Percentiles rank a stretch among this genome's conserved stretches.
Evolutionary conservation across 306 rosid species (phyloP).

Genomic region (Vigna unguiculata): DNA sequence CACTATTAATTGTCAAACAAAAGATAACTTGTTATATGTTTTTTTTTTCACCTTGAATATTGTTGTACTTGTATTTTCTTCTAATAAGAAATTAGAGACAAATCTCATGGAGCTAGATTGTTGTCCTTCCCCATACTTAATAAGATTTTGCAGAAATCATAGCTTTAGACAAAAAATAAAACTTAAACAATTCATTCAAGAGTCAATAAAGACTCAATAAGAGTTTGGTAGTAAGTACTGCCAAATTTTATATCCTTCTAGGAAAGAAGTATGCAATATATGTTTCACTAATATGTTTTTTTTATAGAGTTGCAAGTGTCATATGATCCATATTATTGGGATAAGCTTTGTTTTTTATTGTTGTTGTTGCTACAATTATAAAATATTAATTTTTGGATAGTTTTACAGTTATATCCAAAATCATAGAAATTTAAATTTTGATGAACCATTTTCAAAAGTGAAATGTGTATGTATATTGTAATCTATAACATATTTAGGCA

Average conservation of each 20-base stretch:
- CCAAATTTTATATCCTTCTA: constrained; percentile 68
- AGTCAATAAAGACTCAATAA: too few species aligned
- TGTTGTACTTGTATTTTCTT: constrained; percentile 36
- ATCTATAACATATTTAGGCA: constrained; percentile 10
- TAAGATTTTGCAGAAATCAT: constrained; percentile 49
- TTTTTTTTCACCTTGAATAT: constrained; percentile 52
- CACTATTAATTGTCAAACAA: constrained; percentile 15
- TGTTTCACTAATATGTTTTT: background rate
- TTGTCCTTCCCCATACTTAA: constrained; percentile 51
- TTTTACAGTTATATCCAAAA: background rate
- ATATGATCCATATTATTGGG: background rate
- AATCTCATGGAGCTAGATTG: constrained; percentile 52
- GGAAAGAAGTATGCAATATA: constrained; percentile 75
- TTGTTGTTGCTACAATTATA: background rate
- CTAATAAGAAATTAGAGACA: constrained; percentile 51
- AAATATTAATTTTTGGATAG: background rate
- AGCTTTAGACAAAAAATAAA: constrained; percentile 18
- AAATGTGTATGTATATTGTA: constrained; percentile 3
- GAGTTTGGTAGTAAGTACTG: too few species aligned
- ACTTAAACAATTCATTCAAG: too few species aligned
- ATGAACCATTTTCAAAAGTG: constrained; percentile 21
- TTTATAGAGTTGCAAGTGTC: background rate
- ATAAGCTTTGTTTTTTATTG: background rate
- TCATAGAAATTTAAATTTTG: constrained; percentile 6
- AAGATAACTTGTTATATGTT: constrained; percentile 27